Base-by-base conservation (phyloP, 2,329 filamentous ascomycete species). In the Cytospora schulzeri region DNA sequence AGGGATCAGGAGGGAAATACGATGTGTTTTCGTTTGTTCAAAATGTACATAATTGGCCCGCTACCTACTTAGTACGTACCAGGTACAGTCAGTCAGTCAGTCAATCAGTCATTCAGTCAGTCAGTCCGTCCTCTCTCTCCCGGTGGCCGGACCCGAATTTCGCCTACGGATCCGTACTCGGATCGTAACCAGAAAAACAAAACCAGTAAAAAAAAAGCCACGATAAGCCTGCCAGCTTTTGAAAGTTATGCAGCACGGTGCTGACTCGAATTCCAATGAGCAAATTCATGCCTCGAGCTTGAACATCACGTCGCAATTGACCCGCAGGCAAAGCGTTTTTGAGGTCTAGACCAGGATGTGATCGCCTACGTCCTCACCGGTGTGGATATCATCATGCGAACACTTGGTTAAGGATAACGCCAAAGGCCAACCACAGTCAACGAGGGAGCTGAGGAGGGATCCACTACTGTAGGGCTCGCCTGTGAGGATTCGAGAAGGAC, bases 341-440 rank as follows among this genome's bases (percentile, higher is more conserved):
- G 8, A 19, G 60, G 60, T 54, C 60, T 62, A 62, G 60, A 62
- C 60, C 38, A 45, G 22, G 29, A 29, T 31, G 52, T 51, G 57
- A 64, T 63, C 51, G 64, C 24, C 35, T 29, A 14, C 59, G 60
- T 22, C 63, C 12, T 66, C 60, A 66, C 60, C 64, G 64, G 64
- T 63, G 64, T 66, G 64, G 64, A 63, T 48, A 48, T 38, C 29
- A 38, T 57, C 60, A 60, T 66, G 64, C 57, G 53, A 51, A 29
- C 51, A 63, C 57, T 65, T 57, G 56, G 52, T 24, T 31, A 19
- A 55, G 60, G 56, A 31, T n/a, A 28, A 45, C 50, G 59, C 28
- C 29, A 48, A 24, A 48, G 9, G 31, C 28, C 24, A 56, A 38
- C 22, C 48, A 54, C 22, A 12, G 22, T 9, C 6, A 19, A n/a